Evolutionary conservation across 192 early-diverging fungal species (phyloP).

Genomic region (Coemansia umbellata): DNA sequence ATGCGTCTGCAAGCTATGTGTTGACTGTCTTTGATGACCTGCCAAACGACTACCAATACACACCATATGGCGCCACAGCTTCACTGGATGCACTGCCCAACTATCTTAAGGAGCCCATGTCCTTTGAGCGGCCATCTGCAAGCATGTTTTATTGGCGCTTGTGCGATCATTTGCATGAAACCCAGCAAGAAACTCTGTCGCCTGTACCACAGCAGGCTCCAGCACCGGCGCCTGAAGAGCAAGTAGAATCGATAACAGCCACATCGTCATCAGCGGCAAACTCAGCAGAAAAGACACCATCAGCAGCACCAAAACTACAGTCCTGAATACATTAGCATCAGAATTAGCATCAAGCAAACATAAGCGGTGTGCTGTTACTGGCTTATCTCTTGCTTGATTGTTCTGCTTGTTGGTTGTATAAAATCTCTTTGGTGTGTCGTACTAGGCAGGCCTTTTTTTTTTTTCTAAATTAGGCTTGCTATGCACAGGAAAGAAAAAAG

Average conservation of each 20-base stretch:
- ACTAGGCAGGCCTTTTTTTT: no score
- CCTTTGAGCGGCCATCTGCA: slow-evolving; percentile 31
- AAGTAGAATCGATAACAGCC: neutral
- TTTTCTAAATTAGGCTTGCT: no score
- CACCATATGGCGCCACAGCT: slow-evolving; percentile 19
- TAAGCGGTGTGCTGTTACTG: no score
- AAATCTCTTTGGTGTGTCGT: no score
- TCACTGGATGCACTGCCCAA: slow-evolving; percentile 23
- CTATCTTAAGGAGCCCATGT: slow-evolving; percentile 41
- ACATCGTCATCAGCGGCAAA: neutral
- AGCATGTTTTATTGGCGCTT: slow-evolving; percentile 51
- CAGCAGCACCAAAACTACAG: neutral
- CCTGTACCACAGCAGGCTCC: neutral
- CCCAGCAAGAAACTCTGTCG: neutral
- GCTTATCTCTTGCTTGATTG: no score
- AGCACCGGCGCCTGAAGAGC: neutral
- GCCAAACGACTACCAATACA: slow-evolving; percentile 45
- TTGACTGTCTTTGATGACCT: slow-evolving; percentile 43
- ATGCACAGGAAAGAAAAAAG: no score
- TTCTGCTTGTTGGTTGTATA: slow-evolving; percentile 1
- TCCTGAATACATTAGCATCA: neutral
- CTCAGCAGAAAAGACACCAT: neutral
- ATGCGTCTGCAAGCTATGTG: slow-evolving; percentile 17
- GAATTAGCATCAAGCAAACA: no score
- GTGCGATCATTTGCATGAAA: slow-evolving; percentile 37